A percentile compares a stretch with the other conserved stretches of the same genome.
Conservation (phyloP, 805 yeast species). For the Jamesozyma jinghongensis region DNA sequence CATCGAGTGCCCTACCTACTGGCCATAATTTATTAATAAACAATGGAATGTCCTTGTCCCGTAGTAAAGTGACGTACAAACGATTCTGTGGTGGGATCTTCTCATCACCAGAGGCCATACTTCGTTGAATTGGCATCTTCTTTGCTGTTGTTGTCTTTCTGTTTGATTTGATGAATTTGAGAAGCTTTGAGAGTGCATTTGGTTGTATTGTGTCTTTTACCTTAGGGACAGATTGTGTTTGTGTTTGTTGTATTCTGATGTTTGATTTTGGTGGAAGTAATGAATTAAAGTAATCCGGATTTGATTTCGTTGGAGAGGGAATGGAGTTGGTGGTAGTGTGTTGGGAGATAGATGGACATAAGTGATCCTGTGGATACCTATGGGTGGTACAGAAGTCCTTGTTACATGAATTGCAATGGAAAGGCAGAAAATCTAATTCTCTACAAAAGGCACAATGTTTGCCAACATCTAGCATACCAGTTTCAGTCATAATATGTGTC, state of each 20-base stretch:
- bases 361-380: conserved; percentile 22
- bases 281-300: conserved; percentile 20
- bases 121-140: conserved; percentile 14
- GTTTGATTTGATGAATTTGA: conserved; percentile 9
- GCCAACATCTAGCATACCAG: conserved; percentile 31
- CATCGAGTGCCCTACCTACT: conserved; percentile 27
- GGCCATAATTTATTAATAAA: conserved; percentile 29
- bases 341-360: conserved; percentile 14
- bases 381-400: conserved; percentile 26
- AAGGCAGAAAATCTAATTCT: conserved; percentile 28
- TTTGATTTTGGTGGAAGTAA: conserved; percentile 25
- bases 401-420: conserved; percentile 25
- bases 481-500: conserved; percentile 9
- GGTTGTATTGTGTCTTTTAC: too few relatives aligned
- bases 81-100: conserved; percentile 22
- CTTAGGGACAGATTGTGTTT: too few relatives aligned
- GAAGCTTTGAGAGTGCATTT: too few relatives aligned
- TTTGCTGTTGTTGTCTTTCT: conserved; percentile 8
- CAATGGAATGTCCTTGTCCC: conserved; percentile 7
- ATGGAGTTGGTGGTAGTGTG: not conserved
- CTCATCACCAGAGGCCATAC: conserved; percentile 21
- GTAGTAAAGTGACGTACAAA: conserved; percentile 18
- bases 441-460: conserved; percentile 28
- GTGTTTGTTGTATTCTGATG: conserved; percentile 14
- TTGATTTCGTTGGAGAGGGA: conserved; percentile 4